These are phyloP conservation scores for Erodium texanum DNA, from an alignment of 441 rosid species.

Conservation along the genomic window DNA sequence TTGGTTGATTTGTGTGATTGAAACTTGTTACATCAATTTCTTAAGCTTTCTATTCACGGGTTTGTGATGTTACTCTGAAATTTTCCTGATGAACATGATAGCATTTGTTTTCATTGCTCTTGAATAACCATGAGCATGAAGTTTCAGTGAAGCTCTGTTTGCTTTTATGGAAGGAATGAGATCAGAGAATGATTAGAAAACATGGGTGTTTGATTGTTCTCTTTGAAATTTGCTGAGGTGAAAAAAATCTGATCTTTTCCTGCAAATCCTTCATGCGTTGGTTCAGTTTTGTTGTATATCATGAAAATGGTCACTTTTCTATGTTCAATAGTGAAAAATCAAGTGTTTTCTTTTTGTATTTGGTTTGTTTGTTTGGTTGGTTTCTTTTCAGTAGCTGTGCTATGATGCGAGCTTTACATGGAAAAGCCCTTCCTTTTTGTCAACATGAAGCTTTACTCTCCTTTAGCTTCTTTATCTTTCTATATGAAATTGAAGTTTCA, in stretches of 20 bases:
- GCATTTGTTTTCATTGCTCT: not conserved
- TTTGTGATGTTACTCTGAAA: not conserved
- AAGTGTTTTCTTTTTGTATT: not conserved
- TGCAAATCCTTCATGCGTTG: not conserved
- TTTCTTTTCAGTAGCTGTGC: too few species aligned
- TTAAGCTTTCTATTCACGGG: not conserved
- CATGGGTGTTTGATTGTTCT: not conserved
- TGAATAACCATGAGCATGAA: too few species aligned
- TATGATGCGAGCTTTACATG: not conserved
- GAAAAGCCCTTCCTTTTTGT: not conserved
- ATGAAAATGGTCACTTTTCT: not conserved
- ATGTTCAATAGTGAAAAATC: not conserved
- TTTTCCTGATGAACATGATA: not conserved
- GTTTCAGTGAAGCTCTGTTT: not conserved
- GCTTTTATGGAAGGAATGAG: not conserved
- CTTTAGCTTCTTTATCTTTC: too few species aligned
- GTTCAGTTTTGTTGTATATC: not conserved
- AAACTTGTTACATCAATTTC: not conserved
- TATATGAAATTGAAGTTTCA: not conserved
- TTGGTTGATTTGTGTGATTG: not conserved
- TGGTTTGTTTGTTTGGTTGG: not conserved
- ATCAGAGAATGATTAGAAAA: not conserved
- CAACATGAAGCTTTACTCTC: too few species aligned
- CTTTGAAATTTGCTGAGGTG: not conserved
- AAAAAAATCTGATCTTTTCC: not conserved